Percentiles rank a stretch among this genome's conserved stretches.
Evolutionary conservation across 2,329 filamentous ascomycete genomes (phyloP).

Genomic region (Botrytis medusae): DNA sequence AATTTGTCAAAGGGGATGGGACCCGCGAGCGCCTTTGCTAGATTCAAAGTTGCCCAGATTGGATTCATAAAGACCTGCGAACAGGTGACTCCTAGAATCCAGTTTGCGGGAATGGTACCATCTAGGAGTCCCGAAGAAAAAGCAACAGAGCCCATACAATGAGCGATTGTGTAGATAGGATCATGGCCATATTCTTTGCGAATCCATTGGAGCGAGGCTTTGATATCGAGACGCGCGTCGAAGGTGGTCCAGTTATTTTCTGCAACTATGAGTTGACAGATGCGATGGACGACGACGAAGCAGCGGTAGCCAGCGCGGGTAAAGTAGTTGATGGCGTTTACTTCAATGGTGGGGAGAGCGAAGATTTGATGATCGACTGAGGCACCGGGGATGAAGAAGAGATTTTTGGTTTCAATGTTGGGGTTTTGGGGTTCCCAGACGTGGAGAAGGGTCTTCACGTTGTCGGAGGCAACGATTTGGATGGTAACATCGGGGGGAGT

Average conservation of each 20-base stretch:
- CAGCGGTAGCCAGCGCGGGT: conserved; percentile 59
- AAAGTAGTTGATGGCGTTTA: conserved; percentile 64
- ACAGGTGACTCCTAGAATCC: conserved; percentile 58
- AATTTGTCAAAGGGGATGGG: conserved; percentile 51
- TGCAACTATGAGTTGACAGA: conserved; percentile 53
- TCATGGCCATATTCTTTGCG: conserved; percentile 42
- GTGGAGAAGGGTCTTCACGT: conserved; percentile 53
- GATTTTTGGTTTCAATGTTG: conserved; percentile 45
- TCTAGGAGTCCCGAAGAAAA: conserved; percentile 59
- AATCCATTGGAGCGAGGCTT: conserved; percentile 55
- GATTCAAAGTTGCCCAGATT: conserved; percentile 56
- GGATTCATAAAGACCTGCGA: conserved; percentile 66
- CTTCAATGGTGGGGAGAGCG: conserved; percentile 61
- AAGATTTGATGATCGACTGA: conserved; percentile 64
- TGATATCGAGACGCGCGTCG: conserved; percentile 59
- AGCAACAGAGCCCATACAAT: conserved; percentile 65
- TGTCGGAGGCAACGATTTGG: conserved; percentile 52
- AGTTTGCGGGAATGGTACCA: conserved; percentile 56
- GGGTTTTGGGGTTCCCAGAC: conserved; percentile 53
- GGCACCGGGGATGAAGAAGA: conserved; percentile 63
- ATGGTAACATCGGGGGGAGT: conserved; percentile 47
- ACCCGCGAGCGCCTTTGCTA: conserved; percentile 52
- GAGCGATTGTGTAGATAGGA: conserved; percentile 57
- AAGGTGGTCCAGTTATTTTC: conserved; percentile 58
- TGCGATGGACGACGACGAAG: conserved; percentile 58